Evolutionary conservation across 768 basidiomycete genomes (phyloP), one percentile per base, ranked within the genome.

Genomic region (Amanita muscaria): DNA sequence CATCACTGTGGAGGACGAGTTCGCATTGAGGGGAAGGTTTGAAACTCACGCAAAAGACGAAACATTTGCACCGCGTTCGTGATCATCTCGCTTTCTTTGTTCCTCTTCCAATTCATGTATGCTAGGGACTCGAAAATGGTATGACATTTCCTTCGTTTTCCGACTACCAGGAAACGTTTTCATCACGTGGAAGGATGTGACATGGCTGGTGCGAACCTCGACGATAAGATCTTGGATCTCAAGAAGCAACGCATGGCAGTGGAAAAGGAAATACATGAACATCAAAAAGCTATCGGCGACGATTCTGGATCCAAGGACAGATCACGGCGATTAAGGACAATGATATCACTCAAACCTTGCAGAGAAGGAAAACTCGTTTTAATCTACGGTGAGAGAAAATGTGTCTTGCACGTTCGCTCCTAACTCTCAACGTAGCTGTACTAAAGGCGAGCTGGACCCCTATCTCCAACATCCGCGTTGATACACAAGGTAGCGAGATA

Each of bases 401-500:
- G 12, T 29, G 6, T 29, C 12, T 2, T 44, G 4, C 23, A n/a
- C 23, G 16, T 7, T 4, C 22, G 9, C 27, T 12, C 29, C 7
- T 40, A 14, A 23, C 9, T 4, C 18, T 11, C 12, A 15, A 9
- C 1, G 11, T 23, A 57, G 59, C 54, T 30, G 59, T 61, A 5
- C 40, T 51, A 24, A 23, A 53, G 25, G 63, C 62, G 2, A 57
- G 46, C n/a, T 72, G 69, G 68, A 51, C 30, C 12, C 58, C 69
- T 3, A 49, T 48, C 7, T 70, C 70, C 30, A 64, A 70, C 44
- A 56, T 69, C 27, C 60, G 69, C 1, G 69, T 66, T 14, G 54
- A 68, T 33, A 69, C 59, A 47, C 49, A 65, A 11, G 47, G 61
- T 4, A 59, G 61, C 30, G 61, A 65, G 3, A 57, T 59, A 9